phyloP scores from a whole-genome alignment of 768 basidiomycete species.

The Cubamyces sp. region DNA sequence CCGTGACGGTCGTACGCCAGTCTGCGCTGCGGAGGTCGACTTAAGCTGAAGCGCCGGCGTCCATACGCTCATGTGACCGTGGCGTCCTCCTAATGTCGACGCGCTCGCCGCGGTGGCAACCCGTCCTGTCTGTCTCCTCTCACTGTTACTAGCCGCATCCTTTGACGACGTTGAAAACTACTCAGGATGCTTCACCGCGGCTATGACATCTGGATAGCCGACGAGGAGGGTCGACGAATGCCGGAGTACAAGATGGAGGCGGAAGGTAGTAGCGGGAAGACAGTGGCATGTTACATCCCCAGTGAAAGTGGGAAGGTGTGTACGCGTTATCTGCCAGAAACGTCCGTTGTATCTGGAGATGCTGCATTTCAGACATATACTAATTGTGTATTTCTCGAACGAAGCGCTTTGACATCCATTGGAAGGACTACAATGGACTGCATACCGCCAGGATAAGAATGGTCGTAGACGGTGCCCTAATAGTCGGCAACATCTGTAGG shows the following conservation, averaged over 20 bases:
- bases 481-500: neutral
- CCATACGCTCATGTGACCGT: conserved; percentile 1
- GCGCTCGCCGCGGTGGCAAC: neutral
- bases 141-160: neutral
- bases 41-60: too few relatives aligned
- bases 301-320: conserved; percentile 25
- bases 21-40: too few relatives aligned
- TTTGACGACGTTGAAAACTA: neutral
- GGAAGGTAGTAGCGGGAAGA: conserved; percentile 9
- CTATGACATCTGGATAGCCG: conserved; percentile 14
- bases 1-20: too few relatives aligned
- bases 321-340: too few relatives aligned
- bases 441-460: neutral
- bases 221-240: conserved; percentile 1
- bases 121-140: neutral
- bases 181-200: conserved; percentile 8
- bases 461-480: neutral
- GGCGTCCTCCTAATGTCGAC: neutral
- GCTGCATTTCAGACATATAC: neutral
- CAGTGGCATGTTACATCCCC: conserved; percentile 16
- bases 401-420: conserved; percentile 4
- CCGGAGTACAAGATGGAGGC: conserved; percentile 13
- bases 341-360: neutral
- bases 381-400: neutral
- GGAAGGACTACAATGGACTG: conserved; percentile 3